Evolutionary conservation across 1,284 basidiomycete genomes (phyloP).

Genomic region (Malassezia pachydermatis): DNA sequence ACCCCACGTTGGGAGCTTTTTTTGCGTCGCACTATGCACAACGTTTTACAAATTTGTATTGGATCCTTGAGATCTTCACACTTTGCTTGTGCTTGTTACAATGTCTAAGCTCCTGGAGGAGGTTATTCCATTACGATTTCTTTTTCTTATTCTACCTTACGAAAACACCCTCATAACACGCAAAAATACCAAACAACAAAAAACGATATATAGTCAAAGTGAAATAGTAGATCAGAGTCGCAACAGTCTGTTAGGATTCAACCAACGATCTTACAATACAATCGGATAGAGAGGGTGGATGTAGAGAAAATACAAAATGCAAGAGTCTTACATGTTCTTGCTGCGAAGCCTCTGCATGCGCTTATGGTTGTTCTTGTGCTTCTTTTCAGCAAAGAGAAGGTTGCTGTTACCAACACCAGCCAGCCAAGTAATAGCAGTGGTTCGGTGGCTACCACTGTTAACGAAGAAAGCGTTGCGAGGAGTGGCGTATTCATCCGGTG

Average conservation of each 20-base stretch:
- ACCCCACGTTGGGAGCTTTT: slow-evolving; percentile 43
- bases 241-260: neutral
- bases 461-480: slow-evolving; percentile 35
- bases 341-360: neutral
- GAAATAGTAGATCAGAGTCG: neutral
- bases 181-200: neutral
- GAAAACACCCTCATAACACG: no score
- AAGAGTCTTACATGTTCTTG: neutral
- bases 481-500: slow-evolving; percentile 35
- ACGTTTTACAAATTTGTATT: neutral
- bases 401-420: neutral
- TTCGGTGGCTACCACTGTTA: slow-evolving; percentile 3
- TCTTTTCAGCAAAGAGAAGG: no score
- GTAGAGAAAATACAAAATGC: neutral
- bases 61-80: neutral
- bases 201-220: neutral
- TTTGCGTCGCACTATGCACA: slow-evolving; percentile 5
- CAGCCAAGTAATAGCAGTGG: slow-evolving; percentile 4
- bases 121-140: neutral
- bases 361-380: neutral
- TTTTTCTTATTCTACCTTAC: no score
- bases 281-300: neutral
- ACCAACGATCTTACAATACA: neutral
- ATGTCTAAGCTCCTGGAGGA: no score
- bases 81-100: no score